Conservation (phyloP, 2,329 filamentous ascomycete species). For the Ophiostoma piceae region DNA sequence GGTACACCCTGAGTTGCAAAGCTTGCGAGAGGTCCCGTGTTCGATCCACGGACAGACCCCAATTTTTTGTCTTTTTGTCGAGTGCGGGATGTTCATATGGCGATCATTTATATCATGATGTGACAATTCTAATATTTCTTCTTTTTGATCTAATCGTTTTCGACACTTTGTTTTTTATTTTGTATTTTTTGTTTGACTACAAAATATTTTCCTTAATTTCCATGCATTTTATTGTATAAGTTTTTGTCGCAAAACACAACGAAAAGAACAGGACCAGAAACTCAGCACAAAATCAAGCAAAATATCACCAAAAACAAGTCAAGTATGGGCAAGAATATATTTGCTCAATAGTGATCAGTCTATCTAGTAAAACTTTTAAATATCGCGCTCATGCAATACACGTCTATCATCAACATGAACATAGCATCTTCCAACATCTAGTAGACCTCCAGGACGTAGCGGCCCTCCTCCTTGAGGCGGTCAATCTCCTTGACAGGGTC, state of each 20-base stretch:
- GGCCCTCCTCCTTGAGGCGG: slow-evolving; percentile 85
- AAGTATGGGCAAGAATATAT: not conserved
- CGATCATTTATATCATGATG: not conserved
- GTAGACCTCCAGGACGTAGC: slow-evolving; percentile 97
- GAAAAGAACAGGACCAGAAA: too few species aligned
- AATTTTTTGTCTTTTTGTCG: not conserved
- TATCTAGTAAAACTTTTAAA: slow-evolving; percentile 2
- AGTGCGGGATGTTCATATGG: not conserved
- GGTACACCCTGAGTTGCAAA: slow-evolving; percentile 32
- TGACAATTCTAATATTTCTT: not conserved
- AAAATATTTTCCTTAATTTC: too few species aligned
- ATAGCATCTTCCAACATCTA: slow-evolving; percentile 41
- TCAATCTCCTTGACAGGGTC: slow-evolving; percentile 90
- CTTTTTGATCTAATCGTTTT: not conserved
- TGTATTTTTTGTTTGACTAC: too few species aligned
- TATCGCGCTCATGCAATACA: not conserved
- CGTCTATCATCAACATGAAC: not conserved
- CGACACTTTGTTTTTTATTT: too few species aligned
- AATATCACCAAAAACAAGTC: not conserved
- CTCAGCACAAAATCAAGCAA: too few species aligned
- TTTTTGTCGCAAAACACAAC: too few species aligned
- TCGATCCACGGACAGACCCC: slow-evolving; percentile 14
- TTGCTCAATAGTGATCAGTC: not conserved
- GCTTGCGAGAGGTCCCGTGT: slow-evolving; percentile 15
- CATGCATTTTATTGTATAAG: too few species aligned